Evolutionary conservation across 495 filamentous ascomycete species (phyloP).

Genomic region (Chaetomium fimeti): DNA sequence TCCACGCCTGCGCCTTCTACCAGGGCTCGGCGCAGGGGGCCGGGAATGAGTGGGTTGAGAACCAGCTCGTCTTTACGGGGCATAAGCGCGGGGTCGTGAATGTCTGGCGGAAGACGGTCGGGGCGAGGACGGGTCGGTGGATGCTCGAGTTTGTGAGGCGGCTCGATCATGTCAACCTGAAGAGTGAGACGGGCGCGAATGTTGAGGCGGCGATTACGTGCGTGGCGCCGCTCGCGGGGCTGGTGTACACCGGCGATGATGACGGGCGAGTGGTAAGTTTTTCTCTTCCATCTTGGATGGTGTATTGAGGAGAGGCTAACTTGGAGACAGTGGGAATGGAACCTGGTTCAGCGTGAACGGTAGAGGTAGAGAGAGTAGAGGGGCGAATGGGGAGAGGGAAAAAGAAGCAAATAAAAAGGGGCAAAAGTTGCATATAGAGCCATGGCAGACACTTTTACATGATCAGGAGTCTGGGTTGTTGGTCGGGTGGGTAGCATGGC

Average conservation of each 20-base stretch:
- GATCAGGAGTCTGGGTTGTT: background rate
- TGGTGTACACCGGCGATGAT: constrained; percentile 92
- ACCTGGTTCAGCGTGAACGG: constrained; percentile 68
- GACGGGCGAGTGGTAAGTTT: constrained; percentile 69
- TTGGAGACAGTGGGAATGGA: constrained; percentile 75
- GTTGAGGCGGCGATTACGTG: constrained; percentile 81
- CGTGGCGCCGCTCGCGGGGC: constrained; percentile 76
- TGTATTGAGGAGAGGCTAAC: constrained; percentile 28
- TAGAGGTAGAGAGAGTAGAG: constrained; percentile 22
- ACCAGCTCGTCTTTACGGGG: constrained; percentile 82
- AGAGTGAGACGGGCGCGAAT: constrained; percentile 70
- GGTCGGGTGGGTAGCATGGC: background rate
- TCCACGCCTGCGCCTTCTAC: constrained; percentile 86
- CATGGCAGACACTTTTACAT: background rate
- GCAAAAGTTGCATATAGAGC: background rate
- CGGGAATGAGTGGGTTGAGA: constrained; percentile 89
- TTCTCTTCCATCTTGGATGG: background rate
- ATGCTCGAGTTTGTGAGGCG: constrained; percentile 61
- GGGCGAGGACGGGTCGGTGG: constrained; percentile 44
- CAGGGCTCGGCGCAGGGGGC: constrained; percentile 58
- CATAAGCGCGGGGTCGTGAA: constrained; percentile 83
- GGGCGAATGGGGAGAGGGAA: background rate
- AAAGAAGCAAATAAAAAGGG: background rate
- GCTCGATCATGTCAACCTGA: constrained; percentile 77
- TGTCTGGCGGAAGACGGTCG: constrained; percentile 57